Percentiles rank a stretch among this genome's conserved stretches.
phyloP scores from a whole-genome alignment of 148 eudicot genomes.

The Euryodendron excelsum region DNA sequence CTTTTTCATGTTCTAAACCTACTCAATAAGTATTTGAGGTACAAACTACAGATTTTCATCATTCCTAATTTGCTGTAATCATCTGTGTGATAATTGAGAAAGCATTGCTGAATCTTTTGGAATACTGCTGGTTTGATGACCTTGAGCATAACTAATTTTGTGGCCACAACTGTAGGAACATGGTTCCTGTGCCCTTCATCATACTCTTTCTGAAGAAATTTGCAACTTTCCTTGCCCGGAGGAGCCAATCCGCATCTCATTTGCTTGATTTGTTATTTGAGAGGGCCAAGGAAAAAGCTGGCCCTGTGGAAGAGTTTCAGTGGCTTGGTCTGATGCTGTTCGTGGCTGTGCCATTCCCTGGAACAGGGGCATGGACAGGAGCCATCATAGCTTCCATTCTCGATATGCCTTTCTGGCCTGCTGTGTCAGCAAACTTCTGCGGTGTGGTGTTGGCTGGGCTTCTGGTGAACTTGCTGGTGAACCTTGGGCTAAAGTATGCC shows the following conservation, averaged over 20 bases:
- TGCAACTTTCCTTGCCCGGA: conserved; percentile 68
- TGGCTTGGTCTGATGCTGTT: conserved; percentile 97
- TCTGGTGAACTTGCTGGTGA: conserved; percentile 81
- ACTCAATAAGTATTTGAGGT: background rate
- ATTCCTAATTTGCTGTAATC: background rate
- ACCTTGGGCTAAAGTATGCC: conserved; percentile 89
- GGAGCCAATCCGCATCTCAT: conserved; percentile 48
- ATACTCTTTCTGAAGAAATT: conserved; percentile 69
- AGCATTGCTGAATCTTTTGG: background rate
- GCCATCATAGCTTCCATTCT: conserved; percentile 84
- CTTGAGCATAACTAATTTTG: background rate
- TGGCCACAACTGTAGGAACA: conserved; percentile 54
- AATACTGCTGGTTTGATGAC: conserved; percentile 5
- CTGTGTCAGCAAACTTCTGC: conserved; percentile 78
- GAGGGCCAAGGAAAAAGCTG: conserved; percentile 78
- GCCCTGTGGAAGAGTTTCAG: conserved; percentile 86
- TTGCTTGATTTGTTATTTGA: conserved; percentile 56
- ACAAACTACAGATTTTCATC: background rate
- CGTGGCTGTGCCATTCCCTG: conserved; percentile 96
- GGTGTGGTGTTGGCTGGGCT: conserved; percentile 92
- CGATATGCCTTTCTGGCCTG: conserved; percentile 92
- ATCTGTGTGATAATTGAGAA: conserved; percentile 8
- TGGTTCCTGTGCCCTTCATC: conserved; percentile 93
- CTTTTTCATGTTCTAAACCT: background rate
- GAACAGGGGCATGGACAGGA: conserved; percentile 98